Percentiles rank a stretch among this genome's conserved stretches.
Evolutionary conservation across 331 rosid species (phyloP).

Genomic region (Malus hybrid): DNA sequence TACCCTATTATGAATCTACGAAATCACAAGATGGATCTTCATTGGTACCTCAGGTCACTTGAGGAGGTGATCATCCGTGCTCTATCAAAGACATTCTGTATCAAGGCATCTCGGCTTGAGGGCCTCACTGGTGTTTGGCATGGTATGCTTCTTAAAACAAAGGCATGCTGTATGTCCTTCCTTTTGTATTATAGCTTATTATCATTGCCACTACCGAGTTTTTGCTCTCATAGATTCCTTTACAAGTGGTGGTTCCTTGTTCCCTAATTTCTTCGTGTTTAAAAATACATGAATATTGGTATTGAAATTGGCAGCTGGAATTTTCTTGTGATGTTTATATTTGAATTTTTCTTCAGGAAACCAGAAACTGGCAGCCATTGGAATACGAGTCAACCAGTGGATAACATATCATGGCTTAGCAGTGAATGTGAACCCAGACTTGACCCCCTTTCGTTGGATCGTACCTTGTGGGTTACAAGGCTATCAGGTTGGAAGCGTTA

Average conservation of each 20-base stretch:
- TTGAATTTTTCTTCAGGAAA: conserved; percentile 35
- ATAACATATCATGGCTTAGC: conserved; percentile 75
- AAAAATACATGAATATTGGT: not conserved
- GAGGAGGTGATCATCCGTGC: conserved; percentile 79
- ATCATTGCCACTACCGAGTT: not conserved
- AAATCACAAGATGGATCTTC: conserved; percentile 81
- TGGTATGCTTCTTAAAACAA: conserved; percentile 32
- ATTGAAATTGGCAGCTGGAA: not conserved
- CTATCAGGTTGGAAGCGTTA: conserved; percentile 58
- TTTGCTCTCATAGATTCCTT: not conserved
- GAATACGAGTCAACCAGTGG: conserved; percentile 59
- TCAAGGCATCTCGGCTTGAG: conserved; percentile 58
- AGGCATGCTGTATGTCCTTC: not conserved
- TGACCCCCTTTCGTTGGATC: conserved; percentile 54
- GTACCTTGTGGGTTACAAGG: conserved; percentile 61
- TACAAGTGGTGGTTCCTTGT: not conserved
- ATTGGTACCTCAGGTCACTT: conserved; percentile 90
- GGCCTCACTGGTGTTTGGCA: conserved; percentile 96
- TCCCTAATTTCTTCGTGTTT: not conserved
- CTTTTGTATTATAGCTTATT: not conserved
- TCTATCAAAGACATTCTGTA: conserved; percentile 62
- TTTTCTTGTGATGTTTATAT: not conserved
- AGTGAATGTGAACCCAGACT: conserved; percentile 60
- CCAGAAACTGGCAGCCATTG: conserved; percentile 77
- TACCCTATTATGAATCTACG: conserved; percentile 85